Conservation (phyloP, 2,329 filamentous ascomycete species). For the Biscogniauxia sp. region DNA sequence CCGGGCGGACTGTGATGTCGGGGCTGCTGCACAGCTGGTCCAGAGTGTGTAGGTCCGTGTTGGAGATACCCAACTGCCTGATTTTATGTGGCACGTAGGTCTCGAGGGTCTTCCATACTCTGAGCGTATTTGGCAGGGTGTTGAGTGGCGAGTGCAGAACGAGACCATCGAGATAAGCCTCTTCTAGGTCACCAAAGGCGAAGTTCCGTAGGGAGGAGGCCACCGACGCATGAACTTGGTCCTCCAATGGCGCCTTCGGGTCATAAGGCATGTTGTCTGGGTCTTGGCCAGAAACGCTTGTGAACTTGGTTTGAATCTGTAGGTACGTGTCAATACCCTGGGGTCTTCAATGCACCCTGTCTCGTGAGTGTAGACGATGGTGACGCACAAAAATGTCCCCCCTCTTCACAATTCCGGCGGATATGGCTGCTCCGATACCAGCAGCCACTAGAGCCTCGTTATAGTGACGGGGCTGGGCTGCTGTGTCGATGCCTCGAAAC, state of each 20-base stretch:
- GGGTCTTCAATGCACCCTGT: background rate
- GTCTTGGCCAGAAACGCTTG: constrained; percentile 62
- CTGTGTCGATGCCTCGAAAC: constrained; percentile 74
- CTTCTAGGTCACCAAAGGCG: constrained; percentile 22
- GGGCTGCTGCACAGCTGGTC: constrained; percentile 43
- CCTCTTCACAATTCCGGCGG: constrained; percentile 55
- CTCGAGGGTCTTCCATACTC: constrained; percentile 66
- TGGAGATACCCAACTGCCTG: constrained; percentile 71
- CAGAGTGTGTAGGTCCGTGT: constrained; percentile 60
- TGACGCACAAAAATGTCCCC: constrained; percentile 60
- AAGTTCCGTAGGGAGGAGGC: constrained; percentile 65
- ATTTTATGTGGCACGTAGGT: constrained; percentile 63
- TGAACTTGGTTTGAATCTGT: constrained; percentile 82
- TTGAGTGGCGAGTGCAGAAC: constrained; percentile 65
- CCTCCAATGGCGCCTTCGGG: constrained; percentile 28
- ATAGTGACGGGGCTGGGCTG: constrained; percentile 76
- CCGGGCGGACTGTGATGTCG: constrained; percentile 36
- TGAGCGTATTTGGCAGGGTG: constrained; percentile 47
- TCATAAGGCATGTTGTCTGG: constrained; percentile 61
- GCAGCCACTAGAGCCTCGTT: constrained; percentile 68
- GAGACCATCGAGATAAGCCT: constrained; percentile 65
- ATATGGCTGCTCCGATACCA: constrained; percentile 61
- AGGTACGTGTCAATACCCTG: constrained; percentile 7
- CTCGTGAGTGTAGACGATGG: constrained; percentile 3
- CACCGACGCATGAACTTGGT: constrained; percentile 59